Evolutionary conservation across 768 basidiomycete genomes (phyloP), one percentile per base, ranked within the genome.

Genomic region (Podaxis sp.): DNA sequence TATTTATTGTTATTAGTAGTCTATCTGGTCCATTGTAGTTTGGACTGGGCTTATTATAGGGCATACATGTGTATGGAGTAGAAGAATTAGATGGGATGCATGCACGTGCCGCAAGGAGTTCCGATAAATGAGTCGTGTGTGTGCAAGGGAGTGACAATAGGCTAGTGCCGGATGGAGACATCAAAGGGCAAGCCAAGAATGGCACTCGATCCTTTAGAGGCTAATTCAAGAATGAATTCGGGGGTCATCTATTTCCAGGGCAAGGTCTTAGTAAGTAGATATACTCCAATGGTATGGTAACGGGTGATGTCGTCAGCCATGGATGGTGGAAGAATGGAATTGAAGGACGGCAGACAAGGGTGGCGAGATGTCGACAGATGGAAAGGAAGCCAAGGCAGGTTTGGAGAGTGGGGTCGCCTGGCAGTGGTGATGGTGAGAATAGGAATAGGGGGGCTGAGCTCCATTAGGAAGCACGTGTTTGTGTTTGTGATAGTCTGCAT

Each of bases 1-100:
- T 61, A 51, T 62, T 60, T 62, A 59, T 52, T 58, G 44, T 58
- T 36, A 46, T 53, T 62, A 59, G 46, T 62, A 59, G 48, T 59
- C 40, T 27, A 46, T 57, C 21, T 28, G 40, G 54, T 42, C 38
- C 54, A 42, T 25, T 42, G 23, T 55, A 55, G 54, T 25, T 42
- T 35, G 51, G 51, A 21, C 35, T 36, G 16, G 35, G 7, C 36
- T 51, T 50, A 35, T 53, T n/a, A 37, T 52, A 51, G 50, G 13
- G 50, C 18, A 23, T 56, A 37, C 2, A 10, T 50, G 47, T 58
- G 36, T 50, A 50, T 38, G 27, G 46, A 16, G 40, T 44, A 27
- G 27, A 18, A 35, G 25, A 14, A 60, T 61, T 27, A 42, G 32
- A 28, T 10, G 28, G 51, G 11, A 32, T 53, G 11, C 28, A 28